Evolutionary conservation across 2,329 filamentous ascomycete species (phyloP), one percentile per base, ranked within the genome.

Genomic region (Chaetomium olivaceum): DNA sequence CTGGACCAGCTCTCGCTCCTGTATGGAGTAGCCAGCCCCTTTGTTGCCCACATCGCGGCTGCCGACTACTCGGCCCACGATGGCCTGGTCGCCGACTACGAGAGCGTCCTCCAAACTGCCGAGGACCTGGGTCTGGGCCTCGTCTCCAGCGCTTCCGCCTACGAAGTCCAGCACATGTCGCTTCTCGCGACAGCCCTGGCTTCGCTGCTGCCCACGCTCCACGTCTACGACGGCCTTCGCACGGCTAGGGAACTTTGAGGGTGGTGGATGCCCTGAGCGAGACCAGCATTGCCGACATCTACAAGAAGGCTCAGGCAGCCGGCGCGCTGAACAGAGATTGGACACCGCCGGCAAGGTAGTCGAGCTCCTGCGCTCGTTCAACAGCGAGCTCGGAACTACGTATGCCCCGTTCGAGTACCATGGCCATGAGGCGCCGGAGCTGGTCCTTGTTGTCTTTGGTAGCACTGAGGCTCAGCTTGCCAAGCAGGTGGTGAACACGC

Each of bases 361-460:
- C 43, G 87, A 87, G 68, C 81, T 94, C 8, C 82, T 96, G 58
- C 83, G 87, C 67, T 85, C 88, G 19, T 89, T 96, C 79, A 99
- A 98, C 78, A 87, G 88, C 68, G 93, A 98, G 81, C 88, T 99
- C 27, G 95, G 94, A 65, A 98, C 95, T 54, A 89, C 94, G 70
- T 99, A 99, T 77, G 86, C 89, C 73, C 87, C 92, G 7, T 99
- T 98, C 73, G 95, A 99, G 80, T 99, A 99, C 80, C 86, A 90
- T 73, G 95, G 95, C 27, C 92, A 98, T 75, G 82, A 86, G 58
- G 82, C 87, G 52, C 87, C 95, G 4, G 91, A 94, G 70, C 88
- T 89, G 11, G 92, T 99, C 19, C 81, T 98, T 39, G 93, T 98
- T 33, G 91, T 92, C 54, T 97, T 99, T 73, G 95, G 95, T 71